These are phyloP conservation scores for Triadica sebifera DNA, from an alignment of 345 rosid genomes.

Conservation along the genomic window DNA sequence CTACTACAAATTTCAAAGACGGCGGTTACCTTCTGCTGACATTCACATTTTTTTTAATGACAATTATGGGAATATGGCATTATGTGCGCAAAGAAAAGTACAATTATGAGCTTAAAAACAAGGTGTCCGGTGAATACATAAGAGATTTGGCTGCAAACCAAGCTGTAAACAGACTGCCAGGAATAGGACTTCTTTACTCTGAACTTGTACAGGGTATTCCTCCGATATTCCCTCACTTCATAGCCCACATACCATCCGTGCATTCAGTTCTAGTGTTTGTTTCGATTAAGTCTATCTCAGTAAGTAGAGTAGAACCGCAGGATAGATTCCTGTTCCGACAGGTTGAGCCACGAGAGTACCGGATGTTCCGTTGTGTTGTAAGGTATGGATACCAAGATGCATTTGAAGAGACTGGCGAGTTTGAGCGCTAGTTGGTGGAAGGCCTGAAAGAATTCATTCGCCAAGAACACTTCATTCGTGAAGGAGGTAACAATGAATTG, in stretches of 20 bases:
- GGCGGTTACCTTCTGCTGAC: slow-evolving; percentile 65
- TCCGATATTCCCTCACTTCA: slow-evolving; percentile 63
- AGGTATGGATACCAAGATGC: slow-evolving; percentile 66
- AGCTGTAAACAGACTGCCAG: slow-evolving; percentile 48
- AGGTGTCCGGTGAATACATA: slow-evolving; percentile 48
- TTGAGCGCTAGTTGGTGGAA: slow-evolving; percentile 50
- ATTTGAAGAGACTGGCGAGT: slow-evolving; percentile 37
- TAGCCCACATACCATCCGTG: slow-evolving; percentile 51
- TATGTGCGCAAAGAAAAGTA: slow-evolving; percentile 50
- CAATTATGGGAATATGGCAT: slow-evolving; percentile 63
- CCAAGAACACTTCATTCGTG: slow-evolving; percentile 38
- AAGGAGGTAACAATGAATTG: slow-evolving; percentile 15
- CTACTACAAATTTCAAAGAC: slow-evolving; percentile 52
- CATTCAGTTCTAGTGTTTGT: slow-evolving; percentile 68
- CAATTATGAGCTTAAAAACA: slow-evolving; percentile 53
- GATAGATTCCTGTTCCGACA: slow-evolving; percentile 71
- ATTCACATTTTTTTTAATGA: slow-evolving; percentile 40
- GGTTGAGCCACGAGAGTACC: slow-evolving; percentile 52
- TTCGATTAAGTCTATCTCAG: slow-evolving; percentile 61
- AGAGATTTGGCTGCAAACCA: slow-evolving; percentile 38
- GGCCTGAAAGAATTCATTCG: slow-evolving; percentile 54
- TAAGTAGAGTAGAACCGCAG: slow-evolving; percentile 41
- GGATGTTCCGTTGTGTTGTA: slow-evolving; percentile 71
- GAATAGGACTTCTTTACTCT: slow-evolving; percentile 65
- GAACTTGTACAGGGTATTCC: slow-evolving; percentile 83